A percentile compares a stretch with the other conserved stretches of the same genome.
These are phyloP conservation scores for Apiospora arundinis DNA, from an alignment of 2,329 filamentous ascomycete genomes.

Conservation along the genomic window DNA sequence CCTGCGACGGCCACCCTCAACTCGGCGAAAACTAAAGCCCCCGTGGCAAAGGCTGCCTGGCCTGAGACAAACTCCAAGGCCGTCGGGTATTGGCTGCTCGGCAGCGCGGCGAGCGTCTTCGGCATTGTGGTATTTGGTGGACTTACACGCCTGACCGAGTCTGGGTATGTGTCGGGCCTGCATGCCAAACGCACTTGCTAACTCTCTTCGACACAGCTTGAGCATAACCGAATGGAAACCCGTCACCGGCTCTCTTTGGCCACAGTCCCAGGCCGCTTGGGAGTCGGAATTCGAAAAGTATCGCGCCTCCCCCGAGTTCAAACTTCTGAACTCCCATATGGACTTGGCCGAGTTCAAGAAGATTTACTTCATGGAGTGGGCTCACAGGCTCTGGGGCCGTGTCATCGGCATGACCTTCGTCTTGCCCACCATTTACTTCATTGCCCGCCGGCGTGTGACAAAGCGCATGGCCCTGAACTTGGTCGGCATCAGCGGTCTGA, in stretches of 20 bases:
- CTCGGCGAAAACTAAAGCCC: slow-evolving; percentile 13
- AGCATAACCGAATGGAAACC: slow-evolving; percentile 99
- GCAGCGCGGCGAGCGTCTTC: slow-evolving; percentile 91
- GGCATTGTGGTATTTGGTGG: slow-evolving; percentile 97
- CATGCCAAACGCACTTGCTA: background rate
- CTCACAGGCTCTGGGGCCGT: slow-evolving; percentile 91
- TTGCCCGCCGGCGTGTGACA: slow-evolving; percentile 80
- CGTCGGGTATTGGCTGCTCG: slow-evolving; percentile 92
- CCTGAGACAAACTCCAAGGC: slow-evolving; percentile 72
- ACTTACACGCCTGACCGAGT: slow-evolving; percentile 92
- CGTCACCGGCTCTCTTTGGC: slow-evolving; percentile 89
- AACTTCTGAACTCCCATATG: slow-evolving; percentile 92
- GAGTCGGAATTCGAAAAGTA: slow-evolving; percentile 93
- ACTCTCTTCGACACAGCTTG: slow-evolving; percentile 47
- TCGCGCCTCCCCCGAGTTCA: slow-evolving; percentile 89
- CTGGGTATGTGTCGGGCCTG: slow-evolving; percentile 70
- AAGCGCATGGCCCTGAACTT: slow-evolving; percentile 78
- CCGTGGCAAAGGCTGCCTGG: slow-evolving; percentile 40
- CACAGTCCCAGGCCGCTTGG: slow-evolving; percentile 81
- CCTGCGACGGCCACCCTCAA: slow-evolving; percentile 29
- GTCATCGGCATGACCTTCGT: slow-evolving; percentile 91
- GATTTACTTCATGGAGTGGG: slow-evolving; percentile 99
- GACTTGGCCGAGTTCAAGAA: slow-evolving; percentile 92
- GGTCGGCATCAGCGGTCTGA: slow-evolving; percentile 82
- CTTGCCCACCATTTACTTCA: slow-evolving; percentile 85